phyloP scores from a whole-genome alignment of 208 protist species.

The Trypanosoma melophagium region DNA sequence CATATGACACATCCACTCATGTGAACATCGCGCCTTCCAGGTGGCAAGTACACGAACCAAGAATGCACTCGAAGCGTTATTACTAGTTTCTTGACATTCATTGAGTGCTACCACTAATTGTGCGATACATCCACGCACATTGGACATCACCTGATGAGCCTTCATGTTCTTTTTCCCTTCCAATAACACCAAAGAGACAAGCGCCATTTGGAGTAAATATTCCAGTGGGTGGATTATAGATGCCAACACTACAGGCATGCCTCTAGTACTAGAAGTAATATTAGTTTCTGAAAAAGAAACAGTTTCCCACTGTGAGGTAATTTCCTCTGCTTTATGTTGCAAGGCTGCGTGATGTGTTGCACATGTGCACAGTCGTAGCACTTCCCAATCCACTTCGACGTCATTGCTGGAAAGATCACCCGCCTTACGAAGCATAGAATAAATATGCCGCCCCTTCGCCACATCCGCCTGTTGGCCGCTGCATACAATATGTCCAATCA shows the following conservation, averaged over 20 bases:
- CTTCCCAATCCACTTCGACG: slow-evolving; percentile 51
- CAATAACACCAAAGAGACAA: slow-evolving; percentile 20
- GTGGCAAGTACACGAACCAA: slow-evolving; percentile 3
- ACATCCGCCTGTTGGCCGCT: slow-evolving; percentile 34
- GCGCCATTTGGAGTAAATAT: slow-evolving; percentile 18
- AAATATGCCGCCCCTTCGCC: slow-evolving; percentile 38
- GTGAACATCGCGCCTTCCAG: slow-evolving; percentile 21
- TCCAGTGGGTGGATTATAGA: slow-evolving; percentile 17
- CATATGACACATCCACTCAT: slow-evolving; percentile 39
- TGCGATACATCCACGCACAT: slow-evolving; percentile 12
- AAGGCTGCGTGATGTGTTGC: slow-evolving; percentile 30
- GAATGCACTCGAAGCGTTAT: neutral
- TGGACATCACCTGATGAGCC: slow-evolving; percentile 13
- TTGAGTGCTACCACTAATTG: slow-evolving; percentile 12
- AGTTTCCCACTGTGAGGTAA: slow-evolving; percentile 27
- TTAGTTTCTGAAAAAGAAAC: neutral
- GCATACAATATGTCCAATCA: slow-evolving; percentile 35
- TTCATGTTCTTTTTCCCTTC: slow-evolving; percentile 18
- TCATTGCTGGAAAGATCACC: slow-evolving; percentile 20
- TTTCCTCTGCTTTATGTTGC: slow-evolving; percentile 32
- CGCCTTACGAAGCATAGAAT: slow-evolving; percentile 40
- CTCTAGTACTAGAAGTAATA: neutral
- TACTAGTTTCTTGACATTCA: neutral
- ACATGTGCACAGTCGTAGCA: slow-evolving; percentile 57
- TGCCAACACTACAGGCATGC: neutral